These are phyloP conservation scores for Citrus cavaleriei DNA, from an alignment of 345 rosid species.

Conservation along the genomic window DNA sequence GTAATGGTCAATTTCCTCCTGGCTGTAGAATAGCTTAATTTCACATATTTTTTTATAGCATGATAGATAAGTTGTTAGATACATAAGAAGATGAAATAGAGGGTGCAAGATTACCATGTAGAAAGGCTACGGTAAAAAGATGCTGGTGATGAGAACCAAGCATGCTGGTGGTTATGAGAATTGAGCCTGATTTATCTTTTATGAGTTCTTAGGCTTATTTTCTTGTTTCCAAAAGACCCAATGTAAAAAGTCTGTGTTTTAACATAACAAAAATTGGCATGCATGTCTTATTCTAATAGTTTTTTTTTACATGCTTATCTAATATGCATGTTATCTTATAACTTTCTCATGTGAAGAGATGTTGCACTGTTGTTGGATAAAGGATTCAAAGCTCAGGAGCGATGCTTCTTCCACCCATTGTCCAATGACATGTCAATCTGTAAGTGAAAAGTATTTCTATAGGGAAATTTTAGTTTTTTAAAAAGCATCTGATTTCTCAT, in stretches of 20 bases:
- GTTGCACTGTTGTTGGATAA: slow-evolving; percentile 78
- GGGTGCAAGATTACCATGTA: neutral
- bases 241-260: neutral
- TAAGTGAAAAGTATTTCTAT: slow-evolving; percentile 30
- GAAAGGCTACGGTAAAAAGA: neutral
- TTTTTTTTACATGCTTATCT: neutral
- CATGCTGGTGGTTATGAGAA: neutral
- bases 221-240: neutral
- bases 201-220: neutral
- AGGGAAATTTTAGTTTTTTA: neutral
- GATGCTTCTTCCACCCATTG: slow-evolving; percentile 86
- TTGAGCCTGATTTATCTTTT: neutral
- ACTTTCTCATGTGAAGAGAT: slow-evolving; percentile 38
- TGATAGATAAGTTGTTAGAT: neutral
- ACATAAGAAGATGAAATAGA: neutral
- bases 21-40: neutral
- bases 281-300: neutral
- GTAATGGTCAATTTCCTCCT: neutral
- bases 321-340: neutral
- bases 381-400: slow-evolving; percentile 54
- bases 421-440: slow-evolving; percentile 78
- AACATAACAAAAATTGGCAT: neutral
- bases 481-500: slow-evolving; percentile 3
- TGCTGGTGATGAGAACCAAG: neutral
- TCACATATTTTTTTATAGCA: neutral